Conservation (phyloP, 163 green algal genomes). For the Chlamydomonas reinhardtii region DNA sequence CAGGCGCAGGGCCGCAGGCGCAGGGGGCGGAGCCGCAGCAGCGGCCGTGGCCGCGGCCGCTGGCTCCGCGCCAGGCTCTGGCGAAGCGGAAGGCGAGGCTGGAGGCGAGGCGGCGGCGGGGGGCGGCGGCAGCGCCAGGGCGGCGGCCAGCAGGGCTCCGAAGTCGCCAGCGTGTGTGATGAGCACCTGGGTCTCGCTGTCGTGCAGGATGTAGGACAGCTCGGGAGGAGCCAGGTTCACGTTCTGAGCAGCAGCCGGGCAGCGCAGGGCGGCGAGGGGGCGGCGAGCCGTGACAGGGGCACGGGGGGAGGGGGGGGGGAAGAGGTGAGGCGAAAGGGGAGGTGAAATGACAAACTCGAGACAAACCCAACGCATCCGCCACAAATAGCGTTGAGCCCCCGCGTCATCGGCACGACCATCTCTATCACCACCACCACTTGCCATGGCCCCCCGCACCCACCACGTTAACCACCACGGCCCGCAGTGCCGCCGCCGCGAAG, state of each 20-base stretch:
- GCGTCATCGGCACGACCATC: too few relatives aligned
- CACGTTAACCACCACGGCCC: constrained; percentile 79
- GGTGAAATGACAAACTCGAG: too few relatives aligned
- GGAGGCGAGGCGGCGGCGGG: neutral
- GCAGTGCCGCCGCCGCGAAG: constrained; percentile 81
- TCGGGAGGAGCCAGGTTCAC: constrained; percentile 80
- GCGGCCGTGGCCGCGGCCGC: too few relatives aligned
- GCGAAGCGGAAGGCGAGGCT: neutral
- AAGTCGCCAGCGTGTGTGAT: constrained; percentile 70
- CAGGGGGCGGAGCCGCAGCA: too few relatives aligned
- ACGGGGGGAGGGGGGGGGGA: too few relatives aligned
- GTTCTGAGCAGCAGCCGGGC: constrained; percentile 75
- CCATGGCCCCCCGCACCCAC: neutral
- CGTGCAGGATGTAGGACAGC: constrained; percentile 78
- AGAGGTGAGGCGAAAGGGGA: too few relatives aligned
- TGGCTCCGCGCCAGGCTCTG: too few relatives aligned
- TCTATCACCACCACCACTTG: neutral
- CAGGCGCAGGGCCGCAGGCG: neutral
- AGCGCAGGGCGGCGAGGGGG: constrained; percentile 50
- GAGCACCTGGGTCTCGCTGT: constrained; percentile 68
- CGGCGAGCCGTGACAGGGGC: constrained; percentile 73
- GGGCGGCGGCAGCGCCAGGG: constrained; percentile 2
- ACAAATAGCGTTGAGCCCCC: too few relatives aligned
- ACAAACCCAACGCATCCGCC: too few relatives aligned
- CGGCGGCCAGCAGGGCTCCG: constrained; percentile 51